Conservation (phyloP, 2,329 filamentous ascomycete species). For the Talaromyces piceae region DNA sequence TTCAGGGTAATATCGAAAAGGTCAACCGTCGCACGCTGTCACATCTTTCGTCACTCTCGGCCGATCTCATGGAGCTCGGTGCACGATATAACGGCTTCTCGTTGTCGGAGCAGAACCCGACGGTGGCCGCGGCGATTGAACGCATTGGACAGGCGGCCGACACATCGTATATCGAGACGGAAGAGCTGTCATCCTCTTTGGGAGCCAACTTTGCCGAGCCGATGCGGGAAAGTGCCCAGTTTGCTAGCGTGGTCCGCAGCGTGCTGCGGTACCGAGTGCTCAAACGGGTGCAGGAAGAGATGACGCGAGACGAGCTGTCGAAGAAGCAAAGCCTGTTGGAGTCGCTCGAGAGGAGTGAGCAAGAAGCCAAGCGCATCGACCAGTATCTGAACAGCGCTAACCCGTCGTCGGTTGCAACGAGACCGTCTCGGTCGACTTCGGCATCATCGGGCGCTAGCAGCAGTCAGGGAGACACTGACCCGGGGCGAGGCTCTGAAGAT, state of each 20-base stretch:
- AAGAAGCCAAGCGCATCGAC: constrained; percentile 87
- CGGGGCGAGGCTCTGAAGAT: constrained; percentile 60
- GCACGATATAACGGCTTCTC: constrained; percentile 97
- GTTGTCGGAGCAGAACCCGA: constrained; percentile 81
- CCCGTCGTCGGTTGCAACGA: constrained; percentile 32
- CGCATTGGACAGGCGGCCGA: constrained; percentile 91
- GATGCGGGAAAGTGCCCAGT: constrained; percentile 96
- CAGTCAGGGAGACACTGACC: constrained; percentile 31
- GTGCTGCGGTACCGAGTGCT: constrained; percentile 84
- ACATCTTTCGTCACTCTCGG: constrained; percentile 73
- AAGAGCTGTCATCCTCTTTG: constrained; percentile 80
- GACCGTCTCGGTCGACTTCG: constrained; percentile 61
- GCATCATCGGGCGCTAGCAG: constrained; percentile 43
- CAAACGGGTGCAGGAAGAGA: constrained; percentile 94
- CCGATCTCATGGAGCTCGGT: constrained; percentile 86
- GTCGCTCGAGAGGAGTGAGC: constrained; percentile 85
- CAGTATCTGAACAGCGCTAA: constrained; percentile 69
- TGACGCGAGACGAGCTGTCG: constrained; percentile 85
- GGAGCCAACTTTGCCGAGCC: constrained; percentile 93
- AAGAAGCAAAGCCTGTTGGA: constrained; percentile 80
- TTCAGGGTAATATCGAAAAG: constrained; percentile 93
- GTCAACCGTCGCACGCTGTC: constrained; percentile 84
- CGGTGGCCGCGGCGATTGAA: constrained; percentile 87
- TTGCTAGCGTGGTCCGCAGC: constrained; percentile 83
- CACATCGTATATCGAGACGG: constrained; percentile 89